Conservation (phyloP, 2,329 filamentous ascomycete genomes). For the Lachnellula arida region DNA sequence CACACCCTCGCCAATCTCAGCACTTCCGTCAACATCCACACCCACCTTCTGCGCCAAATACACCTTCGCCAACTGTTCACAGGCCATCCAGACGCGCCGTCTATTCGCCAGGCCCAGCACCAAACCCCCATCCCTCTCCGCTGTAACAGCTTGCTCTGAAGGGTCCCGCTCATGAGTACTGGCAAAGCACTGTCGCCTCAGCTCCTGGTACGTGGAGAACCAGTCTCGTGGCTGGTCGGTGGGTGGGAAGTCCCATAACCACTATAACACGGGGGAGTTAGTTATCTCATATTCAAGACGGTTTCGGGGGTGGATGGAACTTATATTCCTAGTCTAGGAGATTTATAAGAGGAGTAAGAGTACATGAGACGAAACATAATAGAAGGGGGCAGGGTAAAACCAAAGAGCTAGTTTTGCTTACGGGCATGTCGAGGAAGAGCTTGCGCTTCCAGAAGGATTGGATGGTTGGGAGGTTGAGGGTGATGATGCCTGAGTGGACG, state of each 20-base stretch:
- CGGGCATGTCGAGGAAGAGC: constrained; percentile 10
- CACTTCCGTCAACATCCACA: background rate
- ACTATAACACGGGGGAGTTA: background rate
- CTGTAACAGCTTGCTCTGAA: background rate
- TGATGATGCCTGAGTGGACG: constrained; percentile 7
- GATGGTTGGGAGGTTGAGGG: background rate
- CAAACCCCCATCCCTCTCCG: background rate
- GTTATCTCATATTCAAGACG: too few species aligned
- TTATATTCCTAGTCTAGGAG: too few species aligned
- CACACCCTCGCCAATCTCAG: constrained; percentile 1
- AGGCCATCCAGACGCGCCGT: constrained; percentile 4
- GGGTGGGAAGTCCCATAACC: constrained; percentile 12
- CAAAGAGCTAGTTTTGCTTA: background rate
- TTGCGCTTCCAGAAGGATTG: constrained; percentile 16
- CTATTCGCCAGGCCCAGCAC: constrained; percentile 5
- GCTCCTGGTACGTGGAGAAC: constrained; percentile 10
- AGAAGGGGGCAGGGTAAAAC: too few species aligned
- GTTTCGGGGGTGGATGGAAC: too few species aligned
- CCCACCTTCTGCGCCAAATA: background rate
- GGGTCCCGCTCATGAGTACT: constrained; percentile 3
- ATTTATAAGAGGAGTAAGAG: too few species aligned
- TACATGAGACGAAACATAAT: too few species aligned
- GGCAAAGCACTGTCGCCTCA: constrained; percentile 11
- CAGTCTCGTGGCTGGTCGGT: constrained; percentile 7
- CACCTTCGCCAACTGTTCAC: background rate